Base-by-base conservation (phyloP, 306 rosid genomes). In the Hippophae tibetana region DNA sequence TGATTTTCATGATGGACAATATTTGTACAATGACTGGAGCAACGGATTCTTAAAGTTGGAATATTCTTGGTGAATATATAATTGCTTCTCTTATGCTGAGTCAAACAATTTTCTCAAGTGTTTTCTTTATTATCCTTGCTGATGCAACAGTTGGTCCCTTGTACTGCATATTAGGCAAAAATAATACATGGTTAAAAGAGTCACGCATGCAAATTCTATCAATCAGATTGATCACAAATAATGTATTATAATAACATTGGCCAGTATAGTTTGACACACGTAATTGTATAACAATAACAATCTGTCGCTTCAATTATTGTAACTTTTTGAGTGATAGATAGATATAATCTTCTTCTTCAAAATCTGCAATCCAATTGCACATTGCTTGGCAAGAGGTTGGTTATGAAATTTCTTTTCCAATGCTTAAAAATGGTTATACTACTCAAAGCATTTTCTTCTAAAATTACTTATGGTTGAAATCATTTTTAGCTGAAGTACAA, bases 71-170 rank as follows among this genome's bases (percentile, higher is more conserved):
- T 7, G 64, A 2, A 48, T 56, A 48, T 56, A 6, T 40, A 40
- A 40, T 60, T 50, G 46, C 41, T 60, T 42, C 9, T 60, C 65
- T 64, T 68, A 66, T 69, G 52, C 58, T 26, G 51, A 27, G 65
- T 63, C 65, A 9, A 40, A 71, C 43, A 13, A 78, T 46, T 63
- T 60, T 62, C 64, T 70, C 55, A 57, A 78, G 64, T 42, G 76
- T 74, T 66, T 58, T 67, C 54, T 70, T 65, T 58, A 78, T 78
- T 18, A 26, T 71, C 47, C 60, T 65, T 0, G 57, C 74, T 10
- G 83, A 59, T 27, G 72, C 47, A 43, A 47, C 40, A n/a, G 53
- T 43, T 9, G 64, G 56, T 26, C 73, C 62, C 66, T 67, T 70
- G 58, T 63, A 55, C 83, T 74, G 77, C 65, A 74, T n/a, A 48